Conservation (phyloP, 1,139 yeast species). For the Kodamaea anthophila region DNA sequence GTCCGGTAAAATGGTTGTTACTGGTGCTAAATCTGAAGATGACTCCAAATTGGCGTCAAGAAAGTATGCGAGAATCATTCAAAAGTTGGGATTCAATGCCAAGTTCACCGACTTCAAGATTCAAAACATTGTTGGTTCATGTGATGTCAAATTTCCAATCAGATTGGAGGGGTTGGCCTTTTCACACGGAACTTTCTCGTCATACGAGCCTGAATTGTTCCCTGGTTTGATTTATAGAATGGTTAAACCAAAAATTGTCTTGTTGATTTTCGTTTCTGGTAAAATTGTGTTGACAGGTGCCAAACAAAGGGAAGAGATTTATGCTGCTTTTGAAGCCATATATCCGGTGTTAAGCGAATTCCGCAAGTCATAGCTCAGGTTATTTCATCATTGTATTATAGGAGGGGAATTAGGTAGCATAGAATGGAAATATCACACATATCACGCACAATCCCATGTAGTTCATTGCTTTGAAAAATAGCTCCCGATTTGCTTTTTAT, state of each 20-base stretch:
- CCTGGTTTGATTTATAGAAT: conserved; percentile 98
- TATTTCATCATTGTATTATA: conserved; percentile 6
- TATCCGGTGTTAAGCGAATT: conserved; percentile 98
- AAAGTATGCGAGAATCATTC: conserved; percentile 96
- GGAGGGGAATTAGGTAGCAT: too few relatives aligned
- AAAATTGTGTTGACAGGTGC: conserved; percentile 98
- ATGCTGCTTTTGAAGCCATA: conserved; percentile 96
- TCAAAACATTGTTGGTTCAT: conserved; percentile 97
- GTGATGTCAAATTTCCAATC: conserved; percentile 96
- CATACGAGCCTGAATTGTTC: conserved; percentile 96
- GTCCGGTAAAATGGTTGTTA: conserved; percentile 98
- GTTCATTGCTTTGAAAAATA: conserved; percentile 1
- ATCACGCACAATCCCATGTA: too few relatives aligned
- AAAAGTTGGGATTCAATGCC: conserved; percentile 94
- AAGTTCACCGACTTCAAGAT: conserved; percentile 95
- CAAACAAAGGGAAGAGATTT: conserved; percentile 96
- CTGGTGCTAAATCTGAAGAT: conserved; percentile 98
- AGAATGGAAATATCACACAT: too few relatives aligned
- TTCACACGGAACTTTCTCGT: conserved; percentile 97
- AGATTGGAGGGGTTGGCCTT: conserved; percentile 96
- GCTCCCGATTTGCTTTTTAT: conserved; percentile 1
- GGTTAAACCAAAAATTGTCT: conserved; percentile 97
- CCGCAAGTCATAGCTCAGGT: conserved; percentile 57
- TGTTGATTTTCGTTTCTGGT: conserved; percentile 93
- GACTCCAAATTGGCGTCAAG: conserved; percentile 96